Conservation (phyloP, 2,329 filamentous ascomycete genomes). For the Aspergillus unguis region DNA sequence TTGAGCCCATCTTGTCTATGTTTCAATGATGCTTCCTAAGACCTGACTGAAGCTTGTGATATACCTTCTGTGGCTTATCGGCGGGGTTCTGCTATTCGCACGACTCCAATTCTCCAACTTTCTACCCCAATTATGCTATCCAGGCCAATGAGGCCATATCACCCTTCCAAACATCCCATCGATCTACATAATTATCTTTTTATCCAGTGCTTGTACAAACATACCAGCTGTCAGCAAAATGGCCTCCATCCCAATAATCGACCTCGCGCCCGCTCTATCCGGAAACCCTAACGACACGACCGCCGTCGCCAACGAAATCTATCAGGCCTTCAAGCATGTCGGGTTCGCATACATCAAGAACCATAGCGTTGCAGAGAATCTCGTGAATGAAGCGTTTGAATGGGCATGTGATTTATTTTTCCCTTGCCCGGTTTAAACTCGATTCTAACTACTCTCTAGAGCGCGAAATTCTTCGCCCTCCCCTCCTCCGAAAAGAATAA, state of each 20-base stretch:
- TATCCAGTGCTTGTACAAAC: not conserved
- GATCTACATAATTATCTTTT: not conserved
- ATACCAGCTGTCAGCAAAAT: not conserved
- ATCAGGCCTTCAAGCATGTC: slow-evolving; percentile 6
- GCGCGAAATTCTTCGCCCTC: slow-evolving; percentile 7
- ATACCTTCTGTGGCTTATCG: too few relatives aligned
- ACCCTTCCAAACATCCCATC: too few relatives aligned
- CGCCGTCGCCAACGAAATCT: slow-evolving; percentile 2
- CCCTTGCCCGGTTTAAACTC: not conserved
- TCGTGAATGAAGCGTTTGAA: slow-evolving; percentile 3
- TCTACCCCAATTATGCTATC: too few relatives aligned
- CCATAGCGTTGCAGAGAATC: slow-evolving; percentile 2
- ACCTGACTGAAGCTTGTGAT: too few relatives aligned
- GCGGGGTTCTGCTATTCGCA: too few relatives aligned
- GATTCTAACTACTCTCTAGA: not conserved
- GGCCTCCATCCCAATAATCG: slow-evolving; percentile 4
- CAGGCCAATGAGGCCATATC: too few relatives aligned
- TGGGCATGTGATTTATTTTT: not conserved
- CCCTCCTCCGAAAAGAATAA: slow-evolving; percentile 1
- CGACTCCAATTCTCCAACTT: not conserved
- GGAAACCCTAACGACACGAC: not conserved
- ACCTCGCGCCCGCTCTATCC: not conserved
- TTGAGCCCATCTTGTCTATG: slow-evolving; percentile 4
- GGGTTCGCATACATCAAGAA: slow-evolving; percentile 9
- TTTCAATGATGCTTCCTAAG: too few relatives aligned